Evolutionary conservation across 2,329 filamentous ascomycete species (phyloP).

Genomic region (Ilyonectria mors-panacis): DNA sequence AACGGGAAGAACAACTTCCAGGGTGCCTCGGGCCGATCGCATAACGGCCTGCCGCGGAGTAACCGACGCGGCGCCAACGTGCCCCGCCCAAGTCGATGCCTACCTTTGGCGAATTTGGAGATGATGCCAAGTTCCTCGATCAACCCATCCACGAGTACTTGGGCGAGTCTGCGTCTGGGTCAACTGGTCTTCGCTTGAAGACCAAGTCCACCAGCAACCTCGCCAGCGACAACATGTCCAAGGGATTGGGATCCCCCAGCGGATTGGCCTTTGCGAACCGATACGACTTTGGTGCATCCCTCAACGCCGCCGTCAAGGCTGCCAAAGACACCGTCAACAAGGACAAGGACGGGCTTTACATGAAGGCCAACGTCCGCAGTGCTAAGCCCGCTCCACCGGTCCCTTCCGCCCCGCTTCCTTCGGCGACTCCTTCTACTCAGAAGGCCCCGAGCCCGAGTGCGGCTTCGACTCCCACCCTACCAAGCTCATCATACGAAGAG

Average conservation of each 20-base stretch:
- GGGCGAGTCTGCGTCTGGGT: slow-evolving; percentile 71
- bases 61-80: slow-evolving; percentile 65
- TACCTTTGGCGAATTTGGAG: slow-evolving; percentile 80
- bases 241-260: slow-evolving; percentile 68
- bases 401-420: slow-evolving; percentile 39
- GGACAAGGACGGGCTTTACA: slow-evolving; percentile 71
- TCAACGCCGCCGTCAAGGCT: slow-evolving; percentile 84
- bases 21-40: slow-evolving; percentile 65
- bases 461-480: slow-evolving; percentile 71
- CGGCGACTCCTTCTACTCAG: slow-evolving; percentile 22
- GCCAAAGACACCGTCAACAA: slow-evolving; percentile 75
- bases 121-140: slow-evolving; percentile 72
- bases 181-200: slow-evolving; percentile 77
- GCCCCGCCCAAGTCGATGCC: slow-evolving; percentile 70
- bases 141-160: slow-evolving; percentile 74
- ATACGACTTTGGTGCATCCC: slow-evolving; percentile 96
- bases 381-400: slow-evolving; percentile 46
- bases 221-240: slow-evolving; percentile 73
- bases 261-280: slow-evolving; percentile 89
- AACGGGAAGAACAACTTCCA: slow-evolving; percentile 70
- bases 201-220: slow-evolving; percentile 75
- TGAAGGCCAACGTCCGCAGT: slow-evolving; percentile 63
- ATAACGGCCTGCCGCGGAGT: slow-evolving; percentile 76
- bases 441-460: slow-evolving; percentile 59
- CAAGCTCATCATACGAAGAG: slow-evolving; percentile 94